Conservation (phyloP, 2,329 filamentous ascomycete genomes). For the Gaeumannomyces tritici region DNA sequence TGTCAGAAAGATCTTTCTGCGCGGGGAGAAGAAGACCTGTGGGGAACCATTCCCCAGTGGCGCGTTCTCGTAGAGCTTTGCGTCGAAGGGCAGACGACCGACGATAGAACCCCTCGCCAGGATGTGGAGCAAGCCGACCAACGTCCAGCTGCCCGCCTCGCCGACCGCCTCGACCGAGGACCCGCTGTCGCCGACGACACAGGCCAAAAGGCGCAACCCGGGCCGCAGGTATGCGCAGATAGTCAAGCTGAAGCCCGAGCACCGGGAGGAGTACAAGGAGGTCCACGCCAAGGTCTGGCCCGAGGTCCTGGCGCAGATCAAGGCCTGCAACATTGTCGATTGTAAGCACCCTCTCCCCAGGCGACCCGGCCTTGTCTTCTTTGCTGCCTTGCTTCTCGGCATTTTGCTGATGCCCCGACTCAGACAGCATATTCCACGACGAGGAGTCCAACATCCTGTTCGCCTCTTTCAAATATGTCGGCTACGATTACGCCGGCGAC, state of each 20-base stretch:
- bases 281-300: constrained; percentile 69
- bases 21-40: too few relatives aligned
- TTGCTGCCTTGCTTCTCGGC: background rate
- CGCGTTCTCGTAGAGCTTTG: too few relatives aligned
- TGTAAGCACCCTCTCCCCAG: constrained; percentile 39
- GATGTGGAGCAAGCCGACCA: constrained; percentile 7
- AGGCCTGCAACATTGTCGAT: constrained; percentile 64
- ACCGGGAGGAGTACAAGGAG: constrained; percentile 60
- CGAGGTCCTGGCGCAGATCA: constrained; percentile 66
- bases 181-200: constrained; percentile 5
- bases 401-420: background rate
- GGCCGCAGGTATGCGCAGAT: constrained; percentile 60
- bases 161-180: background rate
- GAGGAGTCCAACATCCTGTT: constrained; percentile 55
- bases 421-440: constrained; percentile 68
- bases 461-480: constrained; percentile 71
- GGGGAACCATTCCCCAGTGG: too few relatives aligned
- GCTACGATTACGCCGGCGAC: constrained; percentile 60
- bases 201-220: constrained; percentile 23
- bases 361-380: background rate
- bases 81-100: too few relatives aligned
- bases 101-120: too few relatives aligned
- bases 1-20: too few relatives aligned
- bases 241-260: constrained; percentile 59
- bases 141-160: background rate